phyloP scores from a whole-genome alignment of 345 rosid genomes.

The Rhodamnia rubescens region DNA sequence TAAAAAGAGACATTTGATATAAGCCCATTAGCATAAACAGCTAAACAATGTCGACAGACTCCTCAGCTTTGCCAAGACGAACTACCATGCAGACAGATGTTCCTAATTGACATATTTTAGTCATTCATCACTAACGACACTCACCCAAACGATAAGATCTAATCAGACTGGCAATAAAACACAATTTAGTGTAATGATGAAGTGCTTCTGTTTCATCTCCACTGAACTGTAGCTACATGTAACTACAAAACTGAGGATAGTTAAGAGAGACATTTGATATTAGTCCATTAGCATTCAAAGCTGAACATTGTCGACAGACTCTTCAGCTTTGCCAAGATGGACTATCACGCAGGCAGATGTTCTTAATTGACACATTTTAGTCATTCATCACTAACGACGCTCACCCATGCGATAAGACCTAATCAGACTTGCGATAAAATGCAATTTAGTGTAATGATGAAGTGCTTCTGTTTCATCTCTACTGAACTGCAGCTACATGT shows the following conservation, averaged over 20 bases:
- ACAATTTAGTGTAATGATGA: not conserved
- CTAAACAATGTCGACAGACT: conserved; percentile 10
- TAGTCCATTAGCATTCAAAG: conserved; percentile 42
- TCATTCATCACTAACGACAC: not conserved
- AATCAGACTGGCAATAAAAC: not conserved
- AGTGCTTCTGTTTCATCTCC: conserved; percentile 10
- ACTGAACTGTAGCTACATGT: conserved; percentile 17
- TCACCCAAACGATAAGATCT: not conserved
- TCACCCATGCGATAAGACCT: not conserved
- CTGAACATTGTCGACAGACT: conserved; percentile 12
- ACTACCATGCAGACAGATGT: not conserved
- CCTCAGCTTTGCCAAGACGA: conserved; percentile 19
- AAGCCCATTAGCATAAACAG: conserved; percentile 34
- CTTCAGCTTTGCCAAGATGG: conserved; percentile 24
- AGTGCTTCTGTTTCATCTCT: conserved; percentile 9
- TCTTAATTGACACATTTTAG: not conserved
- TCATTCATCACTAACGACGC: not conserved
- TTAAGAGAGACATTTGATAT: conserved; percentile 3
- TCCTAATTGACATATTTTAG: not conserved
- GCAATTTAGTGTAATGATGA: not conserved
- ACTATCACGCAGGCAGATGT: not conserved
- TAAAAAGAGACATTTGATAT: not conserved
- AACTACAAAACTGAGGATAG: conserved; percentile 2
- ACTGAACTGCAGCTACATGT: conserved; percentile 18
- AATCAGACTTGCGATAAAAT: not conserved